Percentiles rank a stretch among this genome's conserved stretches.
Evolutionary conservation across 2,329 filamentous ascomycete species (phyloP).

Genomic region (Cadophora luteo-olivacea): DNA sequence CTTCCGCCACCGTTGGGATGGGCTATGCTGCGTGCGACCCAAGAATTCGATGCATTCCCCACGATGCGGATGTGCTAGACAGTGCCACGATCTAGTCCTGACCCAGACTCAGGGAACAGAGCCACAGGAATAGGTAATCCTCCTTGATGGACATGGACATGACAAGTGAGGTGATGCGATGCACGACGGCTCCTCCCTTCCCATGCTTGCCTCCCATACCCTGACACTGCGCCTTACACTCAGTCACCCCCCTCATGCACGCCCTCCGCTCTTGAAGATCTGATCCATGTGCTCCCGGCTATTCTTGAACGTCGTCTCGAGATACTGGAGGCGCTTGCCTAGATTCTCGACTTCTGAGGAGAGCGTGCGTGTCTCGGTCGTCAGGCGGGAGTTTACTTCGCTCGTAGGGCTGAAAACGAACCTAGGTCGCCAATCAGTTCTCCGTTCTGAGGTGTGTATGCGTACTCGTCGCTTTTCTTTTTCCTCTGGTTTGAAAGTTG

Average conservation of each 20-base stretch:
- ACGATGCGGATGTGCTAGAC: background rate
- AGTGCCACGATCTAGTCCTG: background rate
- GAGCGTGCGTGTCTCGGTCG: conserved; percentile 74
- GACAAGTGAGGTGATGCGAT: background rate
- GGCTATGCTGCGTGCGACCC: background rate
- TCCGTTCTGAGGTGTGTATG: background rate
- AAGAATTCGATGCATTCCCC: background rate
- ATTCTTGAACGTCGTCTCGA: conserved; percentile 95
- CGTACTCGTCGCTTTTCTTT: background rate
- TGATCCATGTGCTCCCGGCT: conserved; percentile 90
- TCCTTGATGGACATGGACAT: background rate
- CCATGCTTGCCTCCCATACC: background rate
- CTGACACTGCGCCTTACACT: background rate
- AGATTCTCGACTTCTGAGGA: conserved; percentile 81
- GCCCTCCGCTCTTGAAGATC: conserved; percentile 68
- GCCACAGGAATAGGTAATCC: background rate
- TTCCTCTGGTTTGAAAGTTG: background rate
- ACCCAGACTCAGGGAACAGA: background rate
- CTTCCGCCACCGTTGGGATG: background rate
- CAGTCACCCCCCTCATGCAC: conserved; percentile 34
- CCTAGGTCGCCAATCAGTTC: conserved; percentile 57
- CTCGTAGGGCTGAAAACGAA: conserved; percentile 81
- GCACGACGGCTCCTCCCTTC: conserved; percentile 11
- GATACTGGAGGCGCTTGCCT: conserved; percentile 87
- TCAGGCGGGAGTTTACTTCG: conserved; percentile 77